Conservation (phyloP, 441 rosid genomes). For the Melastoma candidum region DNA sequence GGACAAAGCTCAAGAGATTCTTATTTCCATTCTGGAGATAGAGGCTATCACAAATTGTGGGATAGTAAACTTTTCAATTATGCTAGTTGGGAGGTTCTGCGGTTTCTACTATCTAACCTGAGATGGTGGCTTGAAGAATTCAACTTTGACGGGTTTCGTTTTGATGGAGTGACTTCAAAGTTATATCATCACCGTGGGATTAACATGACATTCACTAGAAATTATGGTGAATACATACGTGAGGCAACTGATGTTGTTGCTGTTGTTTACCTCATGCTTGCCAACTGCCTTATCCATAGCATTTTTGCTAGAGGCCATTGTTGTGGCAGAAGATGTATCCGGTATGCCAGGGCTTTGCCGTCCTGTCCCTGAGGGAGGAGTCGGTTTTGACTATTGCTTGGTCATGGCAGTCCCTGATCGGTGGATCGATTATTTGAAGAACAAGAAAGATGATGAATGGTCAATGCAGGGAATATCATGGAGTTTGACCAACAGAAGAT, state of each 20-base stretch:
- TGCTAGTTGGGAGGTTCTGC: constrained; percentile 86
- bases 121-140: constrained; percentile 87
- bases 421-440: constrained; percentile 82
- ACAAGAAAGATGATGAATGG: constrained; percentile 70
- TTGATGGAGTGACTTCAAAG: constrained; percentile 86
- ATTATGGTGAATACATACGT: constrained; percentile 61
- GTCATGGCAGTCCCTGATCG: constrained; percentile 89
- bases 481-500: constrained; percentile 69
- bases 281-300: constrained; percentile 50
- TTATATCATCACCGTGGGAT: constrained; percentile 81
- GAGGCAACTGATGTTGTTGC: constrained; percentile 76
- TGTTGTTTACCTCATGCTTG: constrained; percentile 75
- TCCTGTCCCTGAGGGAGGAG: constrained; percentile 52
- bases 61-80: constrained; percentile 79
- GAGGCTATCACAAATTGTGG: constrained; percentile 73
- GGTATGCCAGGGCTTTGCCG: constrained; percentile 83
- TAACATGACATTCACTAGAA: constrained; percentile 55
- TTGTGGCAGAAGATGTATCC: constrained; percentile 84
- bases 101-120: constrained; percentile 72
- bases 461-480: constrained; percentile 54
- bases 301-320: constrained; percentile 59
- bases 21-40: constrained; percentile 68
- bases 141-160: constrained; percentile 72
- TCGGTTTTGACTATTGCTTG: constrained; percentile 68
- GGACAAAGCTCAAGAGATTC: constrained; percentile 72